These are phyloP conservation scores for Comarum palustre DNA, from an alignment of 306 rosid genomes.

Conservation along the genomic window DNA sequence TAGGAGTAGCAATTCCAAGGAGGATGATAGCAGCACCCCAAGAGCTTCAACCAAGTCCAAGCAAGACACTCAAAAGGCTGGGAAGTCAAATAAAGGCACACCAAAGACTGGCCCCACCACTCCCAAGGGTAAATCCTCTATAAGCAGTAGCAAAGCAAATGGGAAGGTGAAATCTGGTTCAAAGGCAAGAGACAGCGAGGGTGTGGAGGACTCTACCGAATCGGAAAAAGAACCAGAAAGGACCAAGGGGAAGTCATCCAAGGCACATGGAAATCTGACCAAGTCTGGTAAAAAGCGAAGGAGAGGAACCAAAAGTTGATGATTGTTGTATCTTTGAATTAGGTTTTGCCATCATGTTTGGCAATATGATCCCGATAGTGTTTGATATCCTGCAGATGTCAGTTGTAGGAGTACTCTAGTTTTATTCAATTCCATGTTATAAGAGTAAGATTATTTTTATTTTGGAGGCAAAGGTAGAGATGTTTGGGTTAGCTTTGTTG, in stretches of 20 bases:
- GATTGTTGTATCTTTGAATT: constrained; percentile 3
- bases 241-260: constrained; percentile 53
- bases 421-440: not conserved
- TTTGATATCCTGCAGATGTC: constrained; percentile 35
- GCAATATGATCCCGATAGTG: constrained; percentile 29
- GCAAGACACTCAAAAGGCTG: constrained; percentile 49
- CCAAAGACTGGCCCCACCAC: constrained; percentile 37
- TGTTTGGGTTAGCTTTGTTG: not conserved
- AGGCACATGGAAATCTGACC: constrained; percentile 40
- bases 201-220: constrained; percentile 28
- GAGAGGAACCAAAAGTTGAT: constrained; percentile 44
- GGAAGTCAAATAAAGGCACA: constrained; percentile 54
- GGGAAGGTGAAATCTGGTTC: constrained; percentile 52
- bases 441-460: not conserved
- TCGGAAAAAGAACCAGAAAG: constrained; percentile 36
- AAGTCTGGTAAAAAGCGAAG: constrained; percentile 77
- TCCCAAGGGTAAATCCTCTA: constrained; percentile 52
- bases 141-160: constrained; percentile 48
- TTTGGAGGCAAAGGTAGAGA: constrained; percentile 9
- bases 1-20: constrained; percentile 55
- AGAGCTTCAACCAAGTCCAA: constrained; percentile 48
- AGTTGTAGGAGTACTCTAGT: constrained; percentile 4
- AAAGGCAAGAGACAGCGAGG: constrained; percentile 43
- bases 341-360: constrained; percentile 35
- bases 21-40: constrained; percentile 43